phyloP scores from a whole-genome alignment of 331 rosid genomes.

The Pyracantha coccinea region DNA sequence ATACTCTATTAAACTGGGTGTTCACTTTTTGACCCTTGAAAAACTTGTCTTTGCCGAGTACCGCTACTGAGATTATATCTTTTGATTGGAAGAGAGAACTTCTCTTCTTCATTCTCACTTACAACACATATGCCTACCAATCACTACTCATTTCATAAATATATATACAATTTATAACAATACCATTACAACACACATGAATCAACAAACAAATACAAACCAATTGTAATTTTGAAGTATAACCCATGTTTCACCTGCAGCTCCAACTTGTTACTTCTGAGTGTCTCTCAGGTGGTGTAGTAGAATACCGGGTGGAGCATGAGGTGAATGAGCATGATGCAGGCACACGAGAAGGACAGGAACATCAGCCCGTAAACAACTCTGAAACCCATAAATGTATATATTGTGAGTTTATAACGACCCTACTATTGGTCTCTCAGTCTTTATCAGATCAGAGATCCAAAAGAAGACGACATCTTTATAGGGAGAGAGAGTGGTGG shows the following conservation, averaged over 20 bases:
- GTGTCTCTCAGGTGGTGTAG: slow-evolving; percentile 18
- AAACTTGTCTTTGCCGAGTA: no score
- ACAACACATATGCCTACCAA: no score
- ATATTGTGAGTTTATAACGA: no score
- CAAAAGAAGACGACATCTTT: not conserved
- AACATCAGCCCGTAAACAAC: slow-evolving; percentile 40
- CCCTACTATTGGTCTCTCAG: not conserved
- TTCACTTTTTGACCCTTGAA: no score
- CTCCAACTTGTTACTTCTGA: no score
- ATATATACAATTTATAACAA: not conserved
- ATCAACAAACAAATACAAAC: not conserved
- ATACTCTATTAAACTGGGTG: no score
- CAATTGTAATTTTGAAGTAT: not conserved
- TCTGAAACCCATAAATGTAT: slow-evolving; percentile 20
- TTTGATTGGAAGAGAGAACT: no score
- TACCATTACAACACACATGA: not conserved
- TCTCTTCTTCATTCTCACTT: no score
- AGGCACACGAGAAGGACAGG: slow-evolving; percentile 29
- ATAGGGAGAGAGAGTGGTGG: not conserved
- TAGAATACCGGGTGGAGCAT: slow-evolving; percentile 38
- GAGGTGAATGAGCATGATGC: slow-evolving; percentile 37
- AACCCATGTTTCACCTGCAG: slow-evolving; percentile 7
- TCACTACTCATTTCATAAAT: not conserved
- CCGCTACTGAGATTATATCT: no score
- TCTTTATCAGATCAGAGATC: not conserved